These are phyloP conservation scores for Bryum argenteum DNA, from an alignment of 225 moss, liverwort and hornwort species.

Conservation along the genomic window DNA sequence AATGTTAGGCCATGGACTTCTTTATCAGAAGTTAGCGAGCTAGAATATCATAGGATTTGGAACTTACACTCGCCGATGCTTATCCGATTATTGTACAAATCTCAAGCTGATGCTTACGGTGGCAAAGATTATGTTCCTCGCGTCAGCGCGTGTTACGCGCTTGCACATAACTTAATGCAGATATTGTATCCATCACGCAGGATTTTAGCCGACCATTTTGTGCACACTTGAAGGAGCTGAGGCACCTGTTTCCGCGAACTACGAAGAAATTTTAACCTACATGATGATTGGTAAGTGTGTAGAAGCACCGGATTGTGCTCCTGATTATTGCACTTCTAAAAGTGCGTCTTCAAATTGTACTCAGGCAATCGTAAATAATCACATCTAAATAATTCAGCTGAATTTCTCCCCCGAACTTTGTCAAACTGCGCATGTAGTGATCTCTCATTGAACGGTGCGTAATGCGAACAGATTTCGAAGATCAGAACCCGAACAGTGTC, in stretches of 20 bases:
- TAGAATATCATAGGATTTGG: too few species aligned
- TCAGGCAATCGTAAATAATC: not conserved
- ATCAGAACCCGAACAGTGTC: constrained; percentile 30
- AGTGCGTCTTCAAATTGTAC: constrained; percentile 12
- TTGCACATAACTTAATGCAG: constrained; percentile 6
- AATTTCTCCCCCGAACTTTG: constrained; percentile 9
- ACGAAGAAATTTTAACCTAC: not conserved
- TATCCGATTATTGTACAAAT: not conserved
- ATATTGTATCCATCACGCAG: constrained; percentile 5
- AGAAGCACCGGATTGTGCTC: not conserved
- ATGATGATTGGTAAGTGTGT: not conserved
- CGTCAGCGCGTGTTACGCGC: constrained; percentile 13
- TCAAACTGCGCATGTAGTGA: constrained; percentile 15
- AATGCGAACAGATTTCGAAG: constrained; percentile 30
- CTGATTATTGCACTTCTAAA: constrained; percentile 15
- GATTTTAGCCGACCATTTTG: constrained; percentile 2
- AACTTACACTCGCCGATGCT: too few species aligned
- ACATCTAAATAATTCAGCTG: constrained; percentile 1
- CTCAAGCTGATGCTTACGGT: constrained; percentile 1
- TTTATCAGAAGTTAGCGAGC: too few species aligned
- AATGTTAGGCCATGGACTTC: too few species aligned
- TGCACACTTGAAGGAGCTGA: constrained; percentile 5
- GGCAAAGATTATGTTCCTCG: constrained; percentile 19
- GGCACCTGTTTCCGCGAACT: constrained; percentile 3
- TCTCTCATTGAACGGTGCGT: constrained; percentile 21